Conservation (phyloP, 345 rosid genomes). For the Pseudoturritis turrita region DNA sequence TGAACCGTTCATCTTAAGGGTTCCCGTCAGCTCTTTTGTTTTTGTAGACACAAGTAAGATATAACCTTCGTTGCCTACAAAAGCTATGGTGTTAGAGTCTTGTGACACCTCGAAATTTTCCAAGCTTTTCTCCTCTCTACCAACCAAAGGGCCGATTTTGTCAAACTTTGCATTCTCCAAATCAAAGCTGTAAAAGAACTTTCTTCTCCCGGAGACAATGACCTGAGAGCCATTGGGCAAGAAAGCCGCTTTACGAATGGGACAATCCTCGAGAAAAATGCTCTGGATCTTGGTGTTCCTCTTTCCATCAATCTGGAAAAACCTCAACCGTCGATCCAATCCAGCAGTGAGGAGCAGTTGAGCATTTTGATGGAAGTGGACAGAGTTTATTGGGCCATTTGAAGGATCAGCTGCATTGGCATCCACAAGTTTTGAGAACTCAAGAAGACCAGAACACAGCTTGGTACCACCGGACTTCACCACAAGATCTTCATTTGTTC, state of each 20-base stretch:
- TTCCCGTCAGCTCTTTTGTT: constrained; percentile 81
- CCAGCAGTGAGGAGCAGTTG: constrained; percentile 85
- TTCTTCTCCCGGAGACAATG: constrained; percentile 86
- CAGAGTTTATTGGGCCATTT: constrained; percentile 66
- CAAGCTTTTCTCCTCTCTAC: constrained; percentile 97
- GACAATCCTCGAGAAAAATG: constrained; percentile 81
- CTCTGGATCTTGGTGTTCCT: constrained; percentile 85
- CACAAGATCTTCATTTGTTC: constrained; percentile 73
- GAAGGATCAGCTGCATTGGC: constrained; percentile 81
- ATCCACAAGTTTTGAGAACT: constrained; percentile 76
- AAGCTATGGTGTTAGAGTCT: constrained; percentile 72
- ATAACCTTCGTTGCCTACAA: constrained; percentile 84
- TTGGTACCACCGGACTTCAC: constrained; percentile 50
- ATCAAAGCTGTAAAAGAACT: constrained; percentile 88
- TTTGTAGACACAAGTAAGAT: constrained; percentile 74
- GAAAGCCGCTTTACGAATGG: constrained; percentile 74
- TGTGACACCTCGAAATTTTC: constrained; percentile 86
- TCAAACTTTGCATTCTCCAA: constrained; percentile 69
- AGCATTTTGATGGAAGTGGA: constrained; percentile 83
- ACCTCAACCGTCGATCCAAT: constrained; percentile 60
- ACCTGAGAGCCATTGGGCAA: constrained; percentile 88
- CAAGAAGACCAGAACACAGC: constrained; percentile 68
- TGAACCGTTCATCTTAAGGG: constrained; percentile 89
- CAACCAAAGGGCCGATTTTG: constrained; percentile 84
- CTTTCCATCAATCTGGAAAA: constrained; percentile 94